phyloP scores from a whole-genome alignment of 306 rosid species.

The Medicago arabica region DNA sequence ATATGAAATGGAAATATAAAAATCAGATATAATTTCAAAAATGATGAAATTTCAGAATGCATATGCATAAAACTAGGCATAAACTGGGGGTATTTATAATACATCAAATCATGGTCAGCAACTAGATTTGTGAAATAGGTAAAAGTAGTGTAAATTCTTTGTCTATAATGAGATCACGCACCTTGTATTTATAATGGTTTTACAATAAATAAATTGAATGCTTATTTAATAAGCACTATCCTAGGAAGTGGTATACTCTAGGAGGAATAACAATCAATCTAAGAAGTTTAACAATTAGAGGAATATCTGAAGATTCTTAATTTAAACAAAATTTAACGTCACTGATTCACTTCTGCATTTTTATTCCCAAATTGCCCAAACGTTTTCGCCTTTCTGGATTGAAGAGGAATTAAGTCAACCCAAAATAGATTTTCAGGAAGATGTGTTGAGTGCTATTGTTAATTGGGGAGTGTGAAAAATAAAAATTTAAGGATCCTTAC shows the following conservation, averaged over 20 bases:
- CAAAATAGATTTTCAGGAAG: slow-evolving; percentile 14
- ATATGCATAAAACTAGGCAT: slow-evolving; percentile 4
- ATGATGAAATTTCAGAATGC: slow-evolving; percentile 20
- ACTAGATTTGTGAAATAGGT: background rate
- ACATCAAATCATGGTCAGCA: slow-evolving; percentile 31
- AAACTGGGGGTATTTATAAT: slow-evolving; percentile 9
- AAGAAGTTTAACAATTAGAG: no score
- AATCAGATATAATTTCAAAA: slow-evolving; percentile 26
- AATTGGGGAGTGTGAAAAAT: background rate
- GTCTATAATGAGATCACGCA: no score
- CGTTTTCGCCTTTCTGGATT: slow-evolving; percentile 32
- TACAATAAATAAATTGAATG: no score
- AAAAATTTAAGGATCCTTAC: slow-evolving; percentile 12
- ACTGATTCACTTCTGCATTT: slow-evolving; percentile 19
- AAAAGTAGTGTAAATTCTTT: no score
- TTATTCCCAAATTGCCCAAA: background rate
- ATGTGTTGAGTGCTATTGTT: slow-evolving; percentile 13
- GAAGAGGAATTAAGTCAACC: slow-evolving; percentile 16
- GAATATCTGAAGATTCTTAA: no score
- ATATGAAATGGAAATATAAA: slow-evolving; percentile 5
- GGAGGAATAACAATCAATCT: no score
- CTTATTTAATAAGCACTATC: no score
- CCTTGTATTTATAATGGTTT: no score
- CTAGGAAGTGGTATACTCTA: no score
- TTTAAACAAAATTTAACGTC: background rate